A percentile compares a stretch with the other conserved stretches of the same genome.
Conservation (phyloP, 495 filamentous ascomycete species). For the Pyrenula massariospora region DNA sequence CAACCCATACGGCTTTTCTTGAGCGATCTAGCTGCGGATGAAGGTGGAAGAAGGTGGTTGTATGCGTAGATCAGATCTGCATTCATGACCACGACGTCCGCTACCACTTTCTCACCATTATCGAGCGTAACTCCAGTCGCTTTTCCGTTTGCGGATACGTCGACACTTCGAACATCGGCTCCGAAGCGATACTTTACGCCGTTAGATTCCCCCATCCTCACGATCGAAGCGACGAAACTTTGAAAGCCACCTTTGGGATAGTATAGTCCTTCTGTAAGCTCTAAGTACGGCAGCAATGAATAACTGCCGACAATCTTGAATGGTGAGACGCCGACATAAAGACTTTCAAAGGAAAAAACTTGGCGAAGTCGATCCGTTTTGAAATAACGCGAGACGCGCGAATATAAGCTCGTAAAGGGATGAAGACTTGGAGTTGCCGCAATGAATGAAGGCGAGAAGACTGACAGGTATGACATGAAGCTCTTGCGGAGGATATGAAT, state of each 20-base stretch:
- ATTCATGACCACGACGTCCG: background rate
- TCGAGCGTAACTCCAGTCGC: background rate
- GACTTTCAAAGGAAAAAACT: background rate
- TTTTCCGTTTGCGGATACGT: background rate
- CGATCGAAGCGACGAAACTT: background rate
- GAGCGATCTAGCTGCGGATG: background rate
- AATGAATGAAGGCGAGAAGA: background rate
- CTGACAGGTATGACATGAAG: background rate
- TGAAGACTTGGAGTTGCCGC: background rate
- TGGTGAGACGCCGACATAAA: background rate
- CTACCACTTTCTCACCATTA: background rate
- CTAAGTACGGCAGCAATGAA: background rate
- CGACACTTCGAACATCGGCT: background rate
- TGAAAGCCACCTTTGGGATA: background rate
- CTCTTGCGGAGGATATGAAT: background rate
- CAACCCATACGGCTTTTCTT: background rate
- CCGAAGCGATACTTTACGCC: background rate
- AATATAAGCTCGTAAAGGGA: background rate
- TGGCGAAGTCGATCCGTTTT: background rate
- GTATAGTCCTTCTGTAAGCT: background rate
- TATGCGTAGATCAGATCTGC: background rate
- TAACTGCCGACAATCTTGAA: background rate
- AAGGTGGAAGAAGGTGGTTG: background rate
- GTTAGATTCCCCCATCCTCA: background rate
- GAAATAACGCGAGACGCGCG: background rate